Conservation (phyloP, 495 filamentous ascomycete genomes). For the Lasiosphaeria miniovina region DNA sequence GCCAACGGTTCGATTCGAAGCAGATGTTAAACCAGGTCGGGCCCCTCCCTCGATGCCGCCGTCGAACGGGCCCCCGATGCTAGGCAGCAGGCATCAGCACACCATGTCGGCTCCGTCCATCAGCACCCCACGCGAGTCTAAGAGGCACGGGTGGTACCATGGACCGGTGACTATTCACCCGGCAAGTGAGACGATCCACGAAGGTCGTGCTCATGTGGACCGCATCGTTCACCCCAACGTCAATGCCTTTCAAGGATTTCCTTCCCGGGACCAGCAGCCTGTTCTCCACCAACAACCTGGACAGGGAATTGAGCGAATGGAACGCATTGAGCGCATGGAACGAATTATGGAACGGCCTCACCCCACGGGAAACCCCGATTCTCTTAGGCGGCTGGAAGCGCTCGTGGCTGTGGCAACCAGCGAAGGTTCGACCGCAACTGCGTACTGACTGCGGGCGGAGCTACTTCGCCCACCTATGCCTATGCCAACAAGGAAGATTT, state of each 20-base stretch:
- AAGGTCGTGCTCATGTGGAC: conserved; percentile 41
- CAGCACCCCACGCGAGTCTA: conserved; percentile 54
- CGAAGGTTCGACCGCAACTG: conserved; percentile 62
- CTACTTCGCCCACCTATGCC: conserved; percentile 2
- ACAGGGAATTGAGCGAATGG: conserved; percentile 11
- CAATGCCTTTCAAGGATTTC: conserved; percentile 44
- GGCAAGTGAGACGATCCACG: conserved; percentile 34
- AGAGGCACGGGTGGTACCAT: conserved; percentile 69
- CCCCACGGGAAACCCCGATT: conserved; percentile 28
- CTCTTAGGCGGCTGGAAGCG: conserved; percentile 71
- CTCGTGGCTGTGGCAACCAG: conserved; percentile 88
- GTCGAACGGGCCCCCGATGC: conserved; percentile 6
- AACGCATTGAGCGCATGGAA: conserved; percentile 23
- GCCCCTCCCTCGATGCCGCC: conserved; percentile 13
- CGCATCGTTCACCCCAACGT: conserved; percentile 50
- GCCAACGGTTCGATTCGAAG: conserved; percentile 47
- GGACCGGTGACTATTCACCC: conserved; percentile 46
- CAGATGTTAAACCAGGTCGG: conserved; percentile 24
- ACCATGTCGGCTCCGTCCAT: conserved; percentile 50
- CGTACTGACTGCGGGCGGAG: conserved; percentile 32
- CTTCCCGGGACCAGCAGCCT: conserved; percentile 32
- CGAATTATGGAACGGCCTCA: conserved; percentile 28
- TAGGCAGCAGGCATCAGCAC: conserved; percentile 40
- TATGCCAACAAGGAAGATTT: neutral
- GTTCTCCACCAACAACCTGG: conserved; percentile 16